Evolutionary conservation across 306 rosid genomes (phyloP).

Genomic region (Glycyrrhiza uralensis): DNA sequence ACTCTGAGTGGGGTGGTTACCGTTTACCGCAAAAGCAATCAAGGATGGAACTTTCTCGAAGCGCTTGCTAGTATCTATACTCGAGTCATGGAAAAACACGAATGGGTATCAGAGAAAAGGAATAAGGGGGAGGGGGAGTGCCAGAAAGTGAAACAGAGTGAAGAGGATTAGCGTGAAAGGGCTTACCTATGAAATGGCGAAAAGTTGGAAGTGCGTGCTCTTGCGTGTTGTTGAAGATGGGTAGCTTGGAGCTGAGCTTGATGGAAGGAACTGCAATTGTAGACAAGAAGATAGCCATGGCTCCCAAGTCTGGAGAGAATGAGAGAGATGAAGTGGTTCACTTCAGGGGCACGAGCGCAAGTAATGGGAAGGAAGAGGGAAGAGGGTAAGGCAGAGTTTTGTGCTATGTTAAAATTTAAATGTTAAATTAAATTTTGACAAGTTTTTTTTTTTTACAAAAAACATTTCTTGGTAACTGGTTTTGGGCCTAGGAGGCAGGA

Average conservation of each 20-base stretch:
- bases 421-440: too few species aligned
- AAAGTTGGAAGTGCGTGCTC: conserved; percentile 9
- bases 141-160: not conserved
- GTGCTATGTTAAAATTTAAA: too few species aligned
- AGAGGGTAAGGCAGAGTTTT: not conserved
- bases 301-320: not conserved
- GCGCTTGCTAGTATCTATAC: conserved; percentile 21
- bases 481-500: too few species aligned
- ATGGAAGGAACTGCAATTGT: conserved; percentile 38
- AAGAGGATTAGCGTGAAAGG: conserved; percentile 5
- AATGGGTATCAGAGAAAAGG: not conserved
- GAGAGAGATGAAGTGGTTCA: not conserved
- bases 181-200: conserved; percentile 43
- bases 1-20: conserved; percentile 29
- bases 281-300: conserved; percentile 53
- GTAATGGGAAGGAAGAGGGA: not conserved
- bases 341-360: too few species aligned
- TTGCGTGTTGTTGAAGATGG: conserved; percentile 27
- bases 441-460: too few species aligned
- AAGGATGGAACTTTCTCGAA: conserved; percentile 21
- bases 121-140: not conserved
- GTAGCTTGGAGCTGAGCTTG: conserved; percentile 38
- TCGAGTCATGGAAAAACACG: conserved; percentile 23
- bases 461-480: too few species aligned
- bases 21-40: conserved; percentile 42